Evolutionary conservation across 768 basidiomycete species (phyloP).

Genomic region (Lenzites betulinus): DNA sequence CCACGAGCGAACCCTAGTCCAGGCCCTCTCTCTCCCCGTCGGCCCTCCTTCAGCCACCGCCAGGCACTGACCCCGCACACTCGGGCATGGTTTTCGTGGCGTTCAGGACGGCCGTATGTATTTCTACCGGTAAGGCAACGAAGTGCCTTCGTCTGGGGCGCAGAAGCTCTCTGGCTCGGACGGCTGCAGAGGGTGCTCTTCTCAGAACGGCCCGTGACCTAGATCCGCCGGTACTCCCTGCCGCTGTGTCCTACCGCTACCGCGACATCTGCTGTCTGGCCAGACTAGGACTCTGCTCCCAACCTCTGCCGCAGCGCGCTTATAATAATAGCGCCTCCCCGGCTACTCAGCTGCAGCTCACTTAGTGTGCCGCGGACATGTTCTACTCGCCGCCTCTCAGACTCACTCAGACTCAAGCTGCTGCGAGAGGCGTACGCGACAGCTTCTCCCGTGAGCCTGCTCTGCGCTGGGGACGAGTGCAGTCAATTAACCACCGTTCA

Average conservation of each 20-base stretch:
- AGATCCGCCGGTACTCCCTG: neutral
- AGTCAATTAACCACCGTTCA: neutral
- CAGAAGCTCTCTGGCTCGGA: neutral
- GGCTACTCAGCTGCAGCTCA: too few species aligned
- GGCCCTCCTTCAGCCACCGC: neutral
- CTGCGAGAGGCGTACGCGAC: neutral
- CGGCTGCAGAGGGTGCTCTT: conserved; percentile 5
- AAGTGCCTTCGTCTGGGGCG: neutral
- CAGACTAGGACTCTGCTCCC: neutral
- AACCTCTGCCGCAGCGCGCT: too few species aligned
- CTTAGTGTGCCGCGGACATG: too few species aligned
- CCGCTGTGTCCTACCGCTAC: neutral
- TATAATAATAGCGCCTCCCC: too few species aligned
- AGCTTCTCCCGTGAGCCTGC: conserved; percentile 13
- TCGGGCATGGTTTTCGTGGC: neutral
- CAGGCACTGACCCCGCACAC: too few species aligned
- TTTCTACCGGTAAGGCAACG: neutral
- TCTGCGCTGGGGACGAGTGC: neutral
- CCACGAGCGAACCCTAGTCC: neutral
- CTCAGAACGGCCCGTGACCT: neutral
- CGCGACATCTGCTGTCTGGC: neutral
- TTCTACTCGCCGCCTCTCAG: too few species aligned
- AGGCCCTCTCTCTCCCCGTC: neutral
- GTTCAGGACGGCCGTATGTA: conserved; percentile 5
- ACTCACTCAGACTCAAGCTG: neutral